These are phyloP conservation scores for Cephaloascus fragrans DNA, from an alignment of 805 yeast species.

Conservation along the genomic window DNA sequence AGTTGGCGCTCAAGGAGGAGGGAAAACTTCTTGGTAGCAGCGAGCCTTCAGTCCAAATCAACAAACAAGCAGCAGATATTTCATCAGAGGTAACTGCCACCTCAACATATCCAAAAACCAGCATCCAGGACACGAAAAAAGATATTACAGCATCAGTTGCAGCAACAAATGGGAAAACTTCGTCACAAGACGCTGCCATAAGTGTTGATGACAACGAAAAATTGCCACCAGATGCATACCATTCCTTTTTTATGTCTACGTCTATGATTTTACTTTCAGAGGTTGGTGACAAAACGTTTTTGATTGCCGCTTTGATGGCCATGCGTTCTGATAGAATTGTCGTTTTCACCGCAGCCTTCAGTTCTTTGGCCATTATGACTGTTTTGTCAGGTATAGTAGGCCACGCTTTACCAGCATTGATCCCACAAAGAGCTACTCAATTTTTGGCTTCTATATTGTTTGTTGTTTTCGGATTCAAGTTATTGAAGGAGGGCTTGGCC, in stretches of 20 bases:
- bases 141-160: not conserved
- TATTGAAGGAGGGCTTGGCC: conserved; percentile 70
- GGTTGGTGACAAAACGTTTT: conserved; percentile 94
- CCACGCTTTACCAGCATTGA: conserved; percentile 75
- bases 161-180: not conserved
- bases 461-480: conserved; percentile 69
- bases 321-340: conserved; percentile 80
- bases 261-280: conserved; percentile 94
- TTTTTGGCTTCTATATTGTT: conserved; percentile 75
- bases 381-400: conserved; percentile 86
- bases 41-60: not conserved
- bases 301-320: conserved; percentile 96
- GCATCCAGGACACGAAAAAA: not conserved
- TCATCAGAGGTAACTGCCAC: not conserved
- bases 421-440: conserved; percentile 74
- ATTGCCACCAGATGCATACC: conserved; percentile 11
- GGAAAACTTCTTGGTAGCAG: no score
- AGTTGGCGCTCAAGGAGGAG: not conserved
- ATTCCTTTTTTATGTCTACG: conserved; percentile 68
- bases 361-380: conserved; percentile 85
- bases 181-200: conserved; percentile 1
- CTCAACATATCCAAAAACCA: not conserved
- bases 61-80: not conserved
- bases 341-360: conserved; percentile 83
- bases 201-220: conserved; percentile 3